These are phyloP conservation scores for Infundibulicybe gibba DNA, from an alignment of 768 basidiomycete species.

Conservation along the genomic window DNA sequence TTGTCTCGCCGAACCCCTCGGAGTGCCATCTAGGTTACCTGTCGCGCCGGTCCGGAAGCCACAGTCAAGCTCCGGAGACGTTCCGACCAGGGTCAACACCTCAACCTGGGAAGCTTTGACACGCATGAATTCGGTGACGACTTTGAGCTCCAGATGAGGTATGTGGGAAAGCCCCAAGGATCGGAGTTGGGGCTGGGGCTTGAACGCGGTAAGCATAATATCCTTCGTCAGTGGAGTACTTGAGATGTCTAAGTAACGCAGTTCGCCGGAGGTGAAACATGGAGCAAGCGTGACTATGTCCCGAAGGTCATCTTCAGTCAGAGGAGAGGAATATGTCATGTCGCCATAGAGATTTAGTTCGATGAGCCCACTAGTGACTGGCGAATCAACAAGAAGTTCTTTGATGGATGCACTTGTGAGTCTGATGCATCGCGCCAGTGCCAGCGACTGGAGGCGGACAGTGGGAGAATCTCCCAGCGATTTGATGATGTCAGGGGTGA, in stretches of 20 bases:
- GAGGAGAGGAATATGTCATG: constrained; percentile 72
- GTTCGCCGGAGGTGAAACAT: constrained; percentile 68
- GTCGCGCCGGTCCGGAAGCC: constrained; percentile 32
- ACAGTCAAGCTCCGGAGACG: constrained; percentile 72
- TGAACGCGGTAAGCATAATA: constrained; percentile 48
- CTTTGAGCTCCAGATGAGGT: constrained; percentile 59
- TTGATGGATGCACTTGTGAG: constrained; percentile 78
- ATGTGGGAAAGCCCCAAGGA: constrained; percentile 91
- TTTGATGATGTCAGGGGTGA: constrained; percentile 69
- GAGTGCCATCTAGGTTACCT: constrained; percentile 19
- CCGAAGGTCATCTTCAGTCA: constrained; percentile 61
- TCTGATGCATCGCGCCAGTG: constrained; percentile 82
- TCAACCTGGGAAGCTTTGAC: constrained; percentile 75
- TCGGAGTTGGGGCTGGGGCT: constrained; percentile 69
- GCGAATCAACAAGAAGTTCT: constrained; percentile 66
- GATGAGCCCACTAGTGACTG: constrained; percentile 53
- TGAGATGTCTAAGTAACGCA: constrained; percentile 90
- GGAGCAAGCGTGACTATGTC: constrained; percentile 72
- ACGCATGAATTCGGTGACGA: constrained; percentile 65
- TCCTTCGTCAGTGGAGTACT: constrained; percentile 68
- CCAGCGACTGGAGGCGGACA: constrained; percentile 72
- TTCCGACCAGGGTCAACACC: constrained; percentile 76
- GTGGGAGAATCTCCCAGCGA: constrained; percentile 60
- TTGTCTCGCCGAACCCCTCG: constrained; percentile 52
- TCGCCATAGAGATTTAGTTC: constrained; percentile 93